A percentile compares a stretch with the other conserved stretches of the same genome.
phyloP scores from a whole-genome alignment of 176 grass and related monocot species.

The Triticum dicoccoides region DNA sequence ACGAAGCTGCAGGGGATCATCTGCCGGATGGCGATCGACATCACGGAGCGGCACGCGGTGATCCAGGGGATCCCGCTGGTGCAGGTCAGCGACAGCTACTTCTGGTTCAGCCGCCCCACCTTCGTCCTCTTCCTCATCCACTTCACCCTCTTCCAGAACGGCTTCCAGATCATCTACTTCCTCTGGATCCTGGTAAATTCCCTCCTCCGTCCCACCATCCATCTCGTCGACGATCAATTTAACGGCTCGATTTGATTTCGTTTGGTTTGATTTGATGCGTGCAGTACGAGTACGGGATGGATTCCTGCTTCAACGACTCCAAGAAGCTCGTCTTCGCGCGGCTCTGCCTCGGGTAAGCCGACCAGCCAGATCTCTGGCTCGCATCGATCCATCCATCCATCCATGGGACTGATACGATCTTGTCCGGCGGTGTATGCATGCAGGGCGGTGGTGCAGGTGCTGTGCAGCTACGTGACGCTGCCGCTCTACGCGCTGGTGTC shows the following conservation, averaged over 20 bases:
- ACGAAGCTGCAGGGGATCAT: conserved; percentile 98
- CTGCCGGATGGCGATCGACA: conserved; percentile 89
- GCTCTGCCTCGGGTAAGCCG: conserved; percentile 68
- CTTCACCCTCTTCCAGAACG: conserved; percentile 94
- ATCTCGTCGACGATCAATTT: background rate
- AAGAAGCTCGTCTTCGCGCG: conserved; percentile 47
- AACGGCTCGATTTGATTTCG: background rate
- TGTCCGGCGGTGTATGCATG: background rate
- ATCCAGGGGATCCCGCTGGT: conserved; percentile 96
- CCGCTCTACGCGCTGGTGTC: conserved; percentile 76
- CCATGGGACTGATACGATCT: background rate
- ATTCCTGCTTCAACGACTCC: conserved; percentile 88
- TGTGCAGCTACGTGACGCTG: conserved; percentile 84
- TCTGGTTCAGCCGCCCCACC: conserved; percentile 70
- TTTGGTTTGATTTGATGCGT: background rate
- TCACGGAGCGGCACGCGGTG: conserved; percentile 91
- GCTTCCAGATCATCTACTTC: conserved; percentile 93
- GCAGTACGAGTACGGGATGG: conserved; percentile 92
- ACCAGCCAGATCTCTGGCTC: background rate
- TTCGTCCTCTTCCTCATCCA: conserved; percentile 93
- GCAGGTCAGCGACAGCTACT: conserved; percentile 90
- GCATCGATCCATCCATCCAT: background rate
- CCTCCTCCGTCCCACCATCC: too few relatives aligned
- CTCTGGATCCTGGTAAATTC: conserved; percentile 86
- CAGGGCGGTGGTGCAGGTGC: conserved; percentile 69